Base-by-base conservation (phyloP, 2,329 filamentous ascomycete genomes). In the Colletotrichum zoysiae region DNA sequence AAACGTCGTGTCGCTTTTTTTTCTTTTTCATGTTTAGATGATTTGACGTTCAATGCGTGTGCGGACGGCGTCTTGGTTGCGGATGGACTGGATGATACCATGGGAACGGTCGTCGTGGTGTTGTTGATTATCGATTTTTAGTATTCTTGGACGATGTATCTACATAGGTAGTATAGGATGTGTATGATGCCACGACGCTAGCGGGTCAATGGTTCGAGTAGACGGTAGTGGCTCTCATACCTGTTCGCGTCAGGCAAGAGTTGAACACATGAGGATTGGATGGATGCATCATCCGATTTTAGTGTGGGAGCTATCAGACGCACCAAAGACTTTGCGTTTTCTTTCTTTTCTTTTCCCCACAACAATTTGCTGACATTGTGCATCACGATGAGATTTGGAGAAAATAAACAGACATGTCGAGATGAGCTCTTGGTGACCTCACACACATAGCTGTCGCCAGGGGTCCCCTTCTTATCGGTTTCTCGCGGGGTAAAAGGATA, bases 401-500 rank as follows among this genome's bases (percentile, higher is more conserved):
- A 30, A 62, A 51, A 18, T 30, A 30, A 23, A 14, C n/a, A 26
- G 46, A 18, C 23, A 51, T 30, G 23, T 23, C 50, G 26, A 14
- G 18, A 33, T 8, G 50, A 53, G 44, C 20, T 46, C 51, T 63
- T 11, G 40, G 69, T 71, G 65, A 56, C 46, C 65, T 64, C 69
- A 69, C 59, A 23, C 18, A 35, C 51, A n/a, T 9, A 38, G 5
- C 26, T n/a, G 23, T 63, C 30, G 57, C 38, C 53, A 64, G 65
- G 68, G 69, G 46, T 44, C 65, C 65, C 53, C 61, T 2, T 64
- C 26, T 26, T 57, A 57, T 58, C 33, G 30, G 58, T 51, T 48
- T 58, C 65, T 64, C 53, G 69, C 59, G 69, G 69, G 69, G 69
- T 64, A 71, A 35, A 40, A 51, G 26, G 35, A 35, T 42, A 18